These are phyloP conservation scores for Pythium dissotocum DNA, from an alignment of 352 stramenopile species.

Conservation along the genomic window DNA sequence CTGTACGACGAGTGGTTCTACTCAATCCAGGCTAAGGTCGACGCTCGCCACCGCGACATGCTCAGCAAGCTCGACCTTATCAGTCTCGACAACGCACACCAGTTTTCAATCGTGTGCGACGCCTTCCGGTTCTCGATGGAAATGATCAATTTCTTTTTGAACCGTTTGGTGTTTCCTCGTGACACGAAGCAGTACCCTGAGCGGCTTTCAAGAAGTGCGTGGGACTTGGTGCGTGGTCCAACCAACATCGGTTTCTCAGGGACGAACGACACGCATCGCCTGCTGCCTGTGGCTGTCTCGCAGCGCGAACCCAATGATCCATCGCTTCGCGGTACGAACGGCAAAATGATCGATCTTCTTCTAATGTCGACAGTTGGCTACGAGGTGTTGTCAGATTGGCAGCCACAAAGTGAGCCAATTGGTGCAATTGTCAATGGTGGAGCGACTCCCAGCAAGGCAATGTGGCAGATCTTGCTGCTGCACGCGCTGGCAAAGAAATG, in stretches of 20 bases:
- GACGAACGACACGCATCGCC: slow-evolving; percentile 87
- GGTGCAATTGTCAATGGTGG: neutral
- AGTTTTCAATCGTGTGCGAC: slow-evolving; percentile 55
- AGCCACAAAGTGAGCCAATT: neutral
- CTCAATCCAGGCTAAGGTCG: slow-evolving; percentile 28
- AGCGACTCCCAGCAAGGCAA: neutral
- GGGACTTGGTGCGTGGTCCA: slow-evolving; percentile 72
- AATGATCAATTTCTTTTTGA: slow-evolving; percentile 88
- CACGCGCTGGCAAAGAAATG: slow-evolving; percentile 40
- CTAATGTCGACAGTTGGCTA: slow-evolving; percentile 40
- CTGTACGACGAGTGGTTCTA: slow-evolving; percentile 76
- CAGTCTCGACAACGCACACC: slow-evolving; percentile 65
- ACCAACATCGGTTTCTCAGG: slow-evolving; percentile 84
- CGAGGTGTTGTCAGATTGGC: slow-evolving; percentile 1
- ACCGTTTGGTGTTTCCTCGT: slow-evolving; percentile 73
- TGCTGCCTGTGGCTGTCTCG: slow-evolving; percentile 70
- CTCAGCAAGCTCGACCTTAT: slow-evolving; percentile 69
- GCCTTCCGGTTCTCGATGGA: slow-evolving; percentile 65
- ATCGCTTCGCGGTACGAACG: slow-evolving; percentile 72
- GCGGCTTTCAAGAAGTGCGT: slow-evolving; percentile 70
- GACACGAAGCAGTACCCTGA: slow-evolving; percentile 84
- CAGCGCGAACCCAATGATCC: slow-evolving; percentile 61
- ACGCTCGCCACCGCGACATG: slow-evolving; percentile 22
- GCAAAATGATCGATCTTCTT: slow-evolving; percentile 86
- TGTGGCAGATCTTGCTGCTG: slow-evolving; percentile 50